Percentiles rank a stretch among this genome's conserved stretches.
These are phyloP conservation scores for Pleurozium schreberi DNA, from an alignment of 225 moss, liverwort and hornwort species.

Conservation along the genomic window DNA sequence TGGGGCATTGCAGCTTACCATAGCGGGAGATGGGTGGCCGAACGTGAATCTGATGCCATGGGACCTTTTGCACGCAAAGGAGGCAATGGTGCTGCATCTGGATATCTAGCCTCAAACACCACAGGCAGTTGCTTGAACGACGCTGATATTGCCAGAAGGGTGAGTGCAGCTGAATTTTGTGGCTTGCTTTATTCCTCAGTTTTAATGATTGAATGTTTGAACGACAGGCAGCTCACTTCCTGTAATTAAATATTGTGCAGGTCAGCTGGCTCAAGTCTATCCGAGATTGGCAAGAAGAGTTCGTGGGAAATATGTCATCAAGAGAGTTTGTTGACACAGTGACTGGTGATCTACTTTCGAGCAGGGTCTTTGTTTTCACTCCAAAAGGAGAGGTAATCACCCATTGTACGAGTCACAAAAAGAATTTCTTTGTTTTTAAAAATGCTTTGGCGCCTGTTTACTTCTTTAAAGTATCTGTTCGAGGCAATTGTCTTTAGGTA, in stretches of 20 bases:
- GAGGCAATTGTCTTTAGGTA: not conserved
- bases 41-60: conserved; percentile 47
- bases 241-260: conserved; percentile 24
- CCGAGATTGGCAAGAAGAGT: conserved; percentile 99
- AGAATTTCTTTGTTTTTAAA: not conserved
- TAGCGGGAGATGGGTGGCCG: conserved; percentile 63
- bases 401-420: not conserved
- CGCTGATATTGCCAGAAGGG: conserved; percentile 94
- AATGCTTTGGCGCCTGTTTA: not conserved
- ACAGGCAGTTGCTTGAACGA: conserved; percentile 65
- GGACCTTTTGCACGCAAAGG: conserved; percentile 44
- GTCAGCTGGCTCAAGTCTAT: conserved; percentile 99
- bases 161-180: conserved; percentile 10
- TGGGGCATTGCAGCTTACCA: conserved; percentile 96
- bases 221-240: not conserved
- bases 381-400: conserved; percentile 81
- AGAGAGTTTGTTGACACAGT: conserved; percentile 98
- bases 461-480: not conserved
- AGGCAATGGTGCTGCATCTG: conserved; percentile 51
- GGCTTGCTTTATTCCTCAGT: not conserved
- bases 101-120: conserved; percentile 26
- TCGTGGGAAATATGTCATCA: conserved; percentile 98
- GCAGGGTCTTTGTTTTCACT: conserved; percentile 98
- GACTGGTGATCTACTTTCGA: conserved; percentile 91
- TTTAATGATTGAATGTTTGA: not conserved